phyloP scores from a whole-genome alignment of 1,139 yeast species.

The Suhomyces bribrorum region DNA sequence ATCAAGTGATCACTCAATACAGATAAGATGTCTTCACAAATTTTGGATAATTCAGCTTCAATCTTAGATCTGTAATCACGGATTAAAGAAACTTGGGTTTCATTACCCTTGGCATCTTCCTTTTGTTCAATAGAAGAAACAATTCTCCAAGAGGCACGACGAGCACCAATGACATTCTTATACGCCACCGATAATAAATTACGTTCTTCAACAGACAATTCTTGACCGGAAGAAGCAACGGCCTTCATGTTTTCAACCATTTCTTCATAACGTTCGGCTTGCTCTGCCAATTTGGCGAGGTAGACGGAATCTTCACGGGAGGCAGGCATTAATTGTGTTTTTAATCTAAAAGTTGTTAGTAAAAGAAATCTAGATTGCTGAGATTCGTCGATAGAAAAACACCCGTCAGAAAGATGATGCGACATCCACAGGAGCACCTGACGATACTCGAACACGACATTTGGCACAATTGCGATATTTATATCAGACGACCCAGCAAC shows the following conservation, averaged over 20 bases:
- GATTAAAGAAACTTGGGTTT: constrained; percentile 82
- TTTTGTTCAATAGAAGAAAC: constrained; percentile 97
- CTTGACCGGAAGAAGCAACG: constrained; percentile 95
- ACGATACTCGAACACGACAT: constrained; percentile 8
- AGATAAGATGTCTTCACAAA: constrained; percentile 89
- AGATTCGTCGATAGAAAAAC: constrained; percentile 3
- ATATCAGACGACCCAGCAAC: not conserved
- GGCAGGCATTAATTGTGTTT: constrained; percentile 55
- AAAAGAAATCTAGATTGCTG: constrained; percentile 1
- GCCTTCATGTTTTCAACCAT: constrained; percentile 99
- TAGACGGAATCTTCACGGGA: constrained; percentile 98
- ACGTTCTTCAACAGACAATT: constrained; percentile 96
- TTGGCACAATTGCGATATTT: constrained; percentile 6
- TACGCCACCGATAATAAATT: constrained; percentile 95
- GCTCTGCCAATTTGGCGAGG: constrained; percentile 98
- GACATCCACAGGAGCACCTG: constrained; percentile 6
- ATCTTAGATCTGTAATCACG: constrained; percentile 94
- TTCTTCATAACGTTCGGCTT: constrained; percentile 99
- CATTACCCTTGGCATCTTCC: constrained; percentile 95
- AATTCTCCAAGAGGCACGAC: constrained; percentile 99
- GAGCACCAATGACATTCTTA: constrained; percentile 98
- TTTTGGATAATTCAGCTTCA: constrained; percentile 88
- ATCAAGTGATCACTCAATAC: constrained; percentile 89
- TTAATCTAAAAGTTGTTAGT: constrained; percentile 11
- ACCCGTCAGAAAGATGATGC: constrained; percentile 5